Evolutionary conservation across 2,329 filamentous ascomycete genomes (phyloP).

Genomic region (Tolypocladium endophyticum): DNA sequence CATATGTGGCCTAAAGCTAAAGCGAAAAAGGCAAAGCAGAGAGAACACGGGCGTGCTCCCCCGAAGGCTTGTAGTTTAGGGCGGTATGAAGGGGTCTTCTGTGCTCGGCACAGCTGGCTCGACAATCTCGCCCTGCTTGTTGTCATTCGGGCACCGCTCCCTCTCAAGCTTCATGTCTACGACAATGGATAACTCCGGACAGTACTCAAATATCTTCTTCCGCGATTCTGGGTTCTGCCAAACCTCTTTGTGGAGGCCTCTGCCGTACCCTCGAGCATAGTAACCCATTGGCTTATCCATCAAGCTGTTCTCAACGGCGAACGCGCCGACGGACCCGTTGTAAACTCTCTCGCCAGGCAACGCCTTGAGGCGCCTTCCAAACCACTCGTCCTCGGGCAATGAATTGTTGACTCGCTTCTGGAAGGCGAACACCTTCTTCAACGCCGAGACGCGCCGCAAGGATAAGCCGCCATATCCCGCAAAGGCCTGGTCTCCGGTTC

Average conservation of each 20-base stretch:
- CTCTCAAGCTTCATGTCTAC: conserved; percentile 46
- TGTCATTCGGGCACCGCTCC: conserved; percentile 27
- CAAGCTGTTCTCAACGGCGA: conserved; percentile 42
- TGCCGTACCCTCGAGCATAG: conserved; percentile 35
- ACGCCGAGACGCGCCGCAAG: conserved; percentile 38
- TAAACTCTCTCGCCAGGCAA: conserved; percentile 39
- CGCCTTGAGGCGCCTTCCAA: conserved; percentile 34
- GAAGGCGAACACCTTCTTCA: conserved; percentile 34
- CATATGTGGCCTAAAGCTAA: no score
- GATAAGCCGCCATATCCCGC: conserved; percentile 45
- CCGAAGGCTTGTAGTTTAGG: no score
- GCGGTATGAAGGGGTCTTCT: no score
- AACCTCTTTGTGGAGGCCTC: conserved; percentile 27
- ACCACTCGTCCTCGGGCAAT: conserved; percentile 45
- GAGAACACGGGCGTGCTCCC: no score
- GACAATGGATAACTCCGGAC: conserved; percentile 43
- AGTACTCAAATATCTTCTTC: conserved; percentile 41
- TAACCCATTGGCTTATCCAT: conserved; percentile 43
- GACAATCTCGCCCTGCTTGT: conserved; percentile 3
- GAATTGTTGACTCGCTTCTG: conserved; percentile 39
- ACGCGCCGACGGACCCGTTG: conserved; percentile 24
- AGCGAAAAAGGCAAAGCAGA: no score
- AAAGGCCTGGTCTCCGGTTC: conserved; percentile 26
- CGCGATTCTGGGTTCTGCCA: conserved; percentile 34
- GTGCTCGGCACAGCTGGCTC: no score